Evolutionary conservation across 345 rosid species (phyloP).

Genomic region (Eucalyptus regnans): DNA sequence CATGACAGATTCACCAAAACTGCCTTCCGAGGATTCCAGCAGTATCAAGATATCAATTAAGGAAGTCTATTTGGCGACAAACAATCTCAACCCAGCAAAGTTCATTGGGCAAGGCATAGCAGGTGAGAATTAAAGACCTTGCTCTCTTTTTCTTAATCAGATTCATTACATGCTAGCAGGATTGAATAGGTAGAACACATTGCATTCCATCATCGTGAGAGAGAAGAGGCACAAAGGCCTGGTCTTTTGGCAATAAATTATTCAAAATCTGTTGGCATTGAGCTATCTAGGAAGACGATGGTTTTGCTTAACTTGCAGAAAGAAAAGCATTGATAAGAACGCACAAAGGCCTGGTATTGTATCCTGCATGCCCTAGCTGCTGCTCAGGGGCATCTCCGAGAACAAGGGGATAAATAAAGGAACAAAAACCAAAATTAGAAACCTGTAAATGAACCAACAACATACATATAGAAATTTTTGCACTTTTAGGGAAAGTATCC

Average conservation of each 20-base stretch:
- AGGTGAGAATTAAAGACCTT: conserved; percentile 17
- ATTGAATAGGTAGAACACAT: background rate
- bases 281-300: background rate
- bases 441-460: background rate
- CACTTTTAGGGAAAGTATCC: background rate
- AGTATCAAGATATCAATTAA: conserved; percentile 20
- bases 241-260: background rate
- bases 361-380: background rate
- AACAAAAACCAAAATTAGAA: background rate
- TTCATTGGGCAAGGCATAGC: conserved; percentile 57
- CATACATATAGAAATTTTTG: background rate
- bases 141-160: background rate
- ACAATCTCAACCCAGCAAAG: conserved; percentile 32
- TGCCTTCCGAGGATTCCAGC: conserved; percentile 2
- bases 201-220: background rate
- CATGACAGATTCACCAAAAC: conserved; percentile 4
- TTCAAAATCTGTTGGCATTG: background rate
- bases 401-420: background rate
- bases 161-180: background rate
- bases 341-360: background rate
- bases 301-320: background rate
- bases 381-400: background rate
- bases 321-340: background rate
- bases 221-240: background rate
- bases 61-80: conserved; percentile 39